Base-by-base conservation (phyloP, 768 basidiomycete species). In the Auriscalpium microsporum region DNA sequence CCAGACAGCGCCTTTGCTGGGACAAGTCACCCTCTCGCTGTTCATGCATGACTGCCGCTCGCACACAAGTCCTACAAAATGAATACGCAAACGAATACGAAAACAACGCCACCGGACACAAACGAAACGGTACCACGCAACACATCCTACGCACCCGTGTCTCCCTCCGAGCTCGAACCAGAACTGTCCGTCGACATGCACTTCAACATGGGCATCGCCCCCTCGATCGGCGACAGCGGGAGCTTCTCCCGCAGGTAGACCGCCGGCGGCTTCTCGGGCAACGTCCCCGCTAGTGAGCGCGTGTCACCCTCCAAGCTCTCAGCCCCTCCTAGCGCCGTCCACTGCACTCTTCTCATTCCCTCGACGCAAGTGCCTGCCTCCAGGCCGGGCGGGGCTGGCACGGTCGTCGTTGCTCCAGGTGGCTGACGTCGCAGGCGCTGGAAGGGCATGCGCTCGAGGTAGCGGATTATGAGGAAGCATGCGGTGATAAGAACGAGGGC, bases 401-500 rank as follows among this genome's bases (percentile, higher is more conserved):
- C 46, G 13, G 11, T 11, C 17, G 16, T 17, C 36, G 17, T 16
- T 16, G 33, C 8, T n/a, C 17, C 51, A 17, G n/a, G 45, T 45
- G 34, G 53, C 44, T 13, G 8, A 42, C 38, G n/a, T 7, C 36
- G n/a, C 38, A n/a, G 38, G 37, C 13, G n/a, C 13, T 33, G 38
- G 28, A 54, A 54, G 28, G 50, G 52, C 17, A 45, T 42, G 52
- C 56, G 37, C 44, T 58, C 52, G 35, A 56, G 54, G n/a, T 56
- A 48, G 37, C 55, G 51, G 47, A 59, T 53, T 17, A 56, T 28
- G 28, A 56, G 46, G 40, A 58, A 52, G 50, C 53, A 37, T 35
- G 55, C 17, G 16, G 34, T 33, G 8, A 55, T 28, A 19, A 62
- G 59, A 13, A 38, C 6, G 37, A 62, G 28, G 23, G 54, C 53